phyloP scores from a whole-genome alignment of 1,284 basidiomycete genomes.

The Rhodotorula glutinis region DNA sequence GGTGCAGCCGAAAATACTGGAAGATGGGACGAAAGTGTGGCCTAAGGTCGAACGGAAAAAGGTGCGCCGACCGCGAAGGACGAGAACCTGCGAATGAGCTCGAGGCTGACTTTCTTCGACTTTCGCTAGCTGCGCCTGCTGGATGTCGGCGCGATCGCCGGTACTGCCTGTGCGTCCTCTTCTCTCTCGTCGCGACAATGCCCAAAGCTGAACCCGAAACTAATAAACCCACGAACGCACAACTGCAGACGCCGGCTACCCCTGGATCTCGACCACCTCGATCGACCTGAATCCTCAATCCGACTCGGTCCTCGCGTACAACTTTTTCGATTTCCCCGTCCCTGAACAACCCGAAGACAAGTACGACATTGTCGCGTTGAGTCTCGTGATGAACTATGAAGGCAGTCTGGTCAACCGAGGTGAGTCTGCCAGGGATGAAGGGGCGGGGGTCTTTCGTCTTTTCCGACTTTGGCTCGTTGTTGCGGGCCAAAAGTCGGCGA shows the following conservation, averaged over 20 bases:
- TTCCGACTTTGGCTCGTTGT: no score
- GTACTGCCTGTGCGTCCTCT: slow-evolving; percentile 19
- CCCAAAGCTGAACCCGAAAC: slow-evolving; percentile 34
- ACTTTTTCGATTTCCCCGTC: slow-evolving; percentile 49
- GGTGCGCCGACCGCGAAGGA: slow-evolving; percentile 5
- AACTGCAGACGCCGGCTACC: slow-evolving; percentile 43
- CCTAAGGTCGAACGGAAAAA: slow-evolving; percentile 31
- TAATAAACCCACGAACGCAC: no score
- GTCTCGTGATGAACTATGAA: slow-evolving; percentile 51
- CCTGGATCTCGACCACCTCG: slow-evolving; percentile 45
- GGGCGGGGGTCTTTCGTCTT: no score
- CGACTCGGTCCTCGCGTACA: slow-evolving; percentile 45
- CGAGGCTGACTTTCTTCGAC: no score
- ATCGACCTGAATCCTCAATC: slow-evolving; percentile 51
- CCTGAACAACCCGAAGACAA: slow-evolving; percentile 35
- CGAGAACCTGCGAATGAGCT: no score
- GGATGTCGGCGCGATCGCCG: slow-evolving; percentile 51
- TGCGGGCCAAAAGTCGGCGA: no score
- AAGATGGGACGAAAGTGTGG: slow-evolving; percentile 36
- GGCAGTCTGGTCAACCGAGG: slow-evolving; percentile 48
- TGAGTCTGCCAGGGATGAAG: no score
- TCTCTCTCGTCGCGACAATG: not conserved
- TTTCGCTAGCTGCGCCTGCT: slow-evolving; percentile 44
- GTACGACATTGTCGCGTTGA: slow-evolving; percentile 49
- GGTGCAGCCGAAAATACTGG: slow-evolving; percentile 25